phyloP scores from a whole-genome alignment of 768 basidiomycete species.

The Mycena epipterygia region DNA sequence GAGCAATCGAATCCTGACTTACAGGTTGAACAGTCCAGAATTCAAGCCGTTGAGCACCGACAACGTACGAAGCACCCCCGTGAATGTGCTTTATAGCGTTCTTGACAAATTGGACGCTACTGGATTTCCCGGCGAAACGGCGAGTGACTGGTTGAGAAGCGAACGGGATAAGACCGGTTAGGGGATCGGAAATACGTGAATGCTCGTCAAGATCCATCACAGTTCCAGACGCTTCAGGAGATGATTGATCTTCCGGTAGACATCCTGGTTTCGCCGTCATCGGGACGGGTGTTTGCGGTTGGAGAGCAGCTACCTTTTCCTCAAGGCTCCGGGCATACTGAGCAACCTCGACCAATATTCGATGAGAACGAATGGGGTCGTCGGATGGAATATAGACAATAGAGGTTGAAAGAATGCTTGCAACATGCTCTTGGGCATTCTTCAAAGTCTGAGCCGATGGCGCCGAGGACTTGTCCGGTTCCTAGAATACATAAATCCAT shows the following conservation, averaged over 20 bases:
- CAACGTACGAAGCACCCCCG: background rate
- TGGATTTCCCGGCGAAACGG: slow-evolving; percentile 14
- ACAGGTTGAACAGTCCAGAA: slow-evolving; percentile 34
- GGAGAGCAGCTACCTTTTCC: slow-evolving; percentile 3
- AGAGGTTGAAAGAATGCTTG: slow-evolving; percentile 16
- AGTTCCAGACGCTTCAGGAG: background rate
- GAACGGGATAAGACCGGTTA: background rate
- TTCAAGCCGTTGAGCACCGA: slow-evolving; percentile 28
- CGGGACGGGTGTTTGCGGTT: background rate
- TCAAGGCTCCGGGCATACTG: slow-evolving; percentile 17
- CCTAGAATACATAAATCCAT: background rate
- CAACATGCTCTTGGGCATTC: slow-evolving; percentile 24
- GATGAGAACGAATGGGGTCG: slow-evolving; percentile 24
- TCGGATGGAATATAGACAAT: slow-evolving; percentile 21
- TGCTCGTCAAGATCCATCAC: background rate
- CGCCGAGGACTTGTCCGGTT: background rate
- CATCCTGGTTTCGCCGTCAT: background rate
- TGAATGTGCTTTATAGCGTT: slow-evolving; percentile 4
- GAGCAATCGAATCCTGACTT: background rate
- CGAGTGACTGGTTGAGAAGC: background rate
- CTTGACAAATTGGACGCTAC: slow-evolving; percentile 17
- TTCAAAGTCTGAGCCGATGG: background rate
- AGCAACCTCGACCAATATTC: slow-evolving; percentile 21
- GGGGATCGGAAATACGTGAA: slow-evolving; percentile 17
- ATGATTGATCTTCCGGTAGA: background rate